Evolutionary conservation across 2,329 filamentous ascomycete genomes (phyloP).

Genomic region (Aspergillus sp.): DNA sequence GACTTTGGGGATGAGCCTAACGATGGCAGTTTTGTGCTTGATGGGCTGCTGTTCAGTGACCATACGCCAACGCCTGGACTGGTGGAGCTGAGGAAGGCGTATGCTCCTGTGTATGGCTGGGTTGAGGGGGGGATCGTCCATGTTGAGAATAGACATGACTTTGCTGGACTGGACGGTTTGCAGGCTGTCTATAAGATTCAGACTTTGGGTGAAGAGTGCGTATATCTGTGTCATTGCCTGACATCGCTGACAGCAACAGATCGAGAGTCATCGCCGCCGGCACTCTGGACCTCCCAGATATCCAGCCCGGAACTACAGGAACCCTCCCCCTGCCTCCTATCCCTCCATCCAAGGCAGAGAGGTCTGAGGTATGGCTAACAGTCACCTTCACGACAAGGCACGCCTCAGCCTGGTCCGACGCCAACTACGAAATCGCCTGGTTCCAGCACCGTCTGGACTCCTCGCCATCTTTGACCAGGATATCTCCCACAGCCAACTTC

Average conservation of each 20-base stretch:
- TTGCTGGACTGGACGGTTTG: constrained; percentile 35
- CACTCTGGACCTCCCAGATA: neutral
- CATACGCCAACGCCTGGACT: constrained; percentile 60
- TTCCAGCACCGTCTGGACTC: constrained; percentile 12
- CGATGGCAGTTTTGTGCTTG: constrained; percentile 63
- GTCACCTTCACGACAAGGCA: constrained; percentile 28
- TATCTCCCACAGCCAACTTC: neutral
- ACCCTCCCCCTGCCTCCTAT: neutral
- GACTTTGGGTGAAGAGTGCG: constrained; percentile 31
- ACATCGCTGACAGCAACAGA: neutral
- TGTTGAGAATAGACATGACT: constrained; percentile 54
- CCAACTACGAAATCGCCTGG: constrained; percentile 25
- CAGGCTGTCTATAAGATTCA: constrained; percentile 5
- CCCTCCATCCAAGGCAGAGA: neutral
- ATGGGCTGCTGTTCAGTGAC: constrained; percentile 51
- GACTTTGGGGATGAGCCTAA: constrained; percentile 64
- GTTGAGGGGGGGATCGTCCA: constrained; percentile 39
- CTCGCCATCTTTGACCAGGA: neutral
- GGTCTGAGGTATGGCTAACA: constrained; percentile 35
- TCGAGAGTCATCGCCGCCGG: neutral
- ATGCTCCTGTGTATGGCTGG: constrained; percentile 53
- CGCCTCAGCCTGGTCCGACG: constrained; percentile 59
- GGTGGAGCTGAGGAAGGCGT: constrained; percentile 57
- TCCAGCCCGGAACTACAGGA: neutral
- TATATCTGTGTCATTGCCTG: neutral